Base-by-base conservation (phyloP, 78 protist species). In the Reticulomyxa filosa region DNA sequence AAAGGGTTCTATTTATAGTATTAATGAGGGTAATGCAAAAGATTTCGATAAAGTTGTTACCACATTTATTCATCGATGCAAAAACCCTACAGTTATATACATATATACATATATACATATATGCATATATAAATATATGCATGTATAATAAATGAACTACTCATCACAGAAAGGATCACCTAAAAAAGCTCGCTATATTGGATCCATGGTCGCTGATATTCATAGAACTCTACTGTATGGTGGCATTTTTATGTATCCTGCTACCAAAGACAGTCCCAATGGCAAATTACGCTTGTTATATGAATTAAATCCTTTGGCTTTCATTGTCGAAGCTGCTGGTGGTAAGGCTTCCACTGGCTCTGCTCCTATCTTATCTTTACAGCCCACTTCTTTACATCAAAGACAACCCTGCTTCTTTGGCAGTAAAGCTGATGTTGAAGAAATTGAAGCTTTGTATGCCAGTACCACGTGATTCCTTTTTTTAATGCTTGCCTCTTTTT, bases 181-280 rank as follows among this genome's bases (percentile, higher is more conserved):
- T 17, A 17, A 42, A 42, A 42, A 42, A 17, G 32, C 73, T 10
- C 72, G 93, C 38, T 90, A 90, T 67, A 75, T 90, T 8, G 96
- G 96, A n/a, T 30, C 67, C 36, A 83, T 88, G 94, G 95, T 88
- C 4, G 84, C 86, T 38, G 97, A 92, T 46, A 78, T 92, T 17
- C 94, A 91, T 79, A 74, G 97, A 34, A 91, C 94, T 1, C 71
- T 88, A 13, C 73, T 88, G 25, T 83, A 88, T 67, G 97, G 97
- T 0, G 97, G 97, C 50, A 72, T 91, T 57, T 91, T 84, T 67
- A 62, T 46, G 20, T 59, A 59, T 46, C 65, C 65, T 22, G 91
- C 74, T 0, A 92, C 84, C 70, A 13, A 1, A 50, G 74, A 66
- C 76, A 69, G 8, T 46, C 36, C 39, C 11, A 38, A 75, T 42